phyloP scores from a whole-genome alignment of 1,284 basidiomycete species.

The Ganoderma boninense region DNA sequence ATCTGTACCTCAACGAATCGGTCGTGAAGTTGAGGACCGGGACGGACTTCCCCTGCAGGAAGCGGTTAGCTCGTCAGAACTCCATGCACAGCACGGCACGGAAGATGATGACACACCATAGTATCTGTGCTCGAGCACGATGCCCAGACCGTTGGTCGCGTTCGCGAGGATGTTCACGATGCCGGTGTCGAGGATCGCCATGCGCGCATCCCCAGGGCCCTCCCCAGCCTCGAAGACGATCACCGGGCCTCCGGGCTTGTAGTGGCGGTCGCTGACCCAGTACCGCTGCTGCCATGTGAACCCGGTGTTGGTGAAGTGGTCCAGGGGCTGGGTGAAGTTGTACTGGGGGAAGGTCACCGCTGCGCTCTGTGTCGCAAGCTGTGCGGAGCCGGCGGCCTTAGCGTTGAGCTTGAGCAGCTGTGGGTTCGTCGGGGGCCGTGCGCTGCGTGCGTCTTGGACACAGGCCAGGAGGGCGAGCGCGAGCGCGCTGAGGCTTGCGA shows the following conservation, averaged over 20 bases:
- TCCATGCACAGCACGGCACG: too few relatives aligned
- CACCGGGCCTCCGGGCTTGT: slow-evolving; percentile 81
- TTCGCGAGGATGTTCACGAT: slow-evolving; percentile 88
- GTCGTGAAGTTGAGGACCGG: slow-evolving; percentile 85
- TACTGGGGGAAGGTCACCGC: slow-evolving; percentile 55
- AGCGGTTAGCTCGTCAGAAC: neutral
- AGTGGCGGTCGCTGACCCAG: slow-evolving; percentile 89
- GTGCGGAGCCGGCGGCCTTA: neutral
- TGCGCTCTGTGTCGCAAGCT: slow-evolving; percentile 16
- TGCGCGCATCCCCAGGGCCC: slow-evolving; percentile 76
- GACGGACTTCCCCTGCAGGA: slow-evolving; percentile 75
- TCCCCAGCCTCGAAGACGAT: slow-evolving; percentile 88
- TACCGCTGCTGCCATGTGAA: slow-evolving; percentile 79
- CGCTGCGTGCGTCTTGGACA: slow-evolving; percentile 2
- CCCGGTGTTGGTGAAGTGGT: slow-evolving; percentile 71
- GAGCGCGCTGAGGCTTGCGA: neutral
- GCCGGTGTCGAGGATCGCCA: slow-evolving; percentile 82
- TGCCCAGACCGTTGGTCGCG: slow-evolving; percentile 84
- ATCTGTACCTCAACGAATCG: slow-evolving; percentile 70
- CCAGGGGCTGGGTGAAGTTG: slow-evolving; percentile 86
- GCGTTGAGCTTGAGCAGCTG: slow-evolving; percentile 21
- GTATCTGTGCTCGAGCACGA: slow-evolving; percentile 84
- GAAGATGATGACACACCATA: slow-evolving; percentile 20
- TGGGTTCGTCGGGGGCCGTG: slow-evolving; percentile 16
- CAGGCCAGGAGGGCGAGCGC: slow-evolving; percentile 12